Base-by-base conservation (phyloP, 768 basidiomycete species). In the Boletus fagicola region DNA sequence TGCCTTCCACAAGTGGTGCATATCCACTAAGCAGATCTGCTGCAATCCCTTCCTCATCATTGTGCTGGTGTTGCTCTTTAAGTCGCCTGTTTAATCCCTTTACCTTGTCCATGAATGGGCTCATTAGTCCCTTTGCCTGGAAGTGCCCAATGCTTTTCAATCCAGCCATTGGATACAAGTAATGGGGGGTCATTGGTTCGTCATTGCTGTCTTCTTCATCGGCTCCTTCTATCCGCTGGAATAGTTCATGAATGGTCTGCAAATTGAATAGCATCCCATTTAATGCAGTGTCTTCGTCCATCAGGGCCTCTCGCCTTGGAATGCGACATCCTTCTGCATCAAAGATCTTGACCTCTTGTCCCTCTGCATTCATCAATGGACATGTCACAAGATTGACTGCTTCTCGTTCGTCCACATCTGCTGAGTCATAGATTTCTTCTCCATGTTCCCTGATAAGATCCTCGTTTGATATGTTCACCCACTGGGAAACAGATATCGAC, bases 181-280 rank as follows among this genome's bases (percentile, higher is more conserved):
- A 59, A 1, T 59, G 58, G 0, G 43, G 24, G 4, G 26, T 45
- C 4, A 51, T 15, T 0, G 49, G 47, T 2, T 10, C 0, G 7
- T 31, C 48, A 3, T 33, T 16, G 0, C 12, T 11, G 4, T 35
- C 22, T 1, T 16, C 38, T 1, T 42, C 30, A 35, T 16, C 4
- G 7, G 9, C 11, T 1, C 4, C 4, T 13, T 28, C 45, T 0
- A 1, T 9, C 2, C 2, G 11, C 11, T n/a, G 10, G 7, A 43
- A 55, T 1, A 55, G 48, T 3, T 26, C 1, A 4, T 42, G 40
- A 0, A 42, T 1, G 5, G 5, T 42, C 0, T 7, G 4, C 18
- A 42, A 4, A 12, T 53, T 20, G 7, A 46, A 53, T 5, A 53
- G 26, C 52, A 53, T 53, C 3, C 52, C 44, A 13, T 46, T 42